Conservation (phyloP, 1,284 basidiomycete species). For the Apiotrichum domesticum region DNA sequence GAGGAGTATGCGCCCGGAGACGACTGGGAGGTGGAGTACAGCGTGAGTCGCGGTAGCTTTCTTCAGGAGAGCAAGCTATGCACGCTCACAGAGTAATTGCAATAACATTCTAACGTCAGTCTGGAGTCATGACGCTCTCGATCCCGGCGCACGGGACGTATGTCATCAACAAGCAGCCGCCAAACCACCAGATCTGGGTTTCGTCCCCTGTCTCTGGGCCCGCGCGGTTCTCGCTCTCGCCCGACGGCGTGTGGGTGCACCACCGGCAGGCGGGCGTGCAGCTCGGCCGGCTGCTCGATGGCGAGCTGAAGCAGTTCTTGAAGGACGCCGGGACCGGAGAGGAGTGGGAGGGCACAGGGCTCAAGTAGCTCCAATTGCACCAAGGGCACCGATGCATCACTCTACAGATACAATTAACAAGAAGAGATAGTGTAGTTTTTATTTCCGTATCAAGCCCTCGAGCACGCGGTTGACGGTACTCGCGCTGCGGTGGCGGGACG, state of each 20-base stretch:
- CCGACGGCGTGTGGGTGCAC: constrained; percentile 62
- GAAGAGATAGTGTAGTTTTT: neutral
- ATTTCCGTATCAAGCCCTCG: neutral
- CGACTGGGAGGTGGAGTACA: constrained; percentile 85
- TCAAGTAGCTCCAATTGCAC: constrained; percentile 16
- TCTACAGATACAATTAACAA: neutral
- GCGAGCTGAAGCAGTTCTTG: constrained; percentile 33
- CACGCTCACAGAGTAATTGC: too few species aligned
- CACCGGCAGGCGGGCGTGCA: constrained; percentile 57
- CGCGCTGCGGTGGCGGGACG: neutral
- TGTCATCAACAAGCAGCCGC: constrained; percentile 98
- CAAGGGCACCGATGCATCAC: neutral
- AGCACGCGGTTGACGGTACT: neutral
- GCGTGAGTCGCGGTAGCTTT: constrained; percentile 56
- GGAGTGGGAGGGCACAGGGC: constrained; percentile 34
- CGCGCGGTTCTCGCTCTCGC: constrained; percentile 74
- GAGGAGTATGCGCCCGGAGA: constrained; percentile 55
- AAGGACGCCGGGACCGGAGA: constrained; percentile 53
- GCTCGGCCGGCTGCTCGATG: constrained; percentile 61
- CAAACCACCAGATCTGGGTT: constrained; percentile 98
- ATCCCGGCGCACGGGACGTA: constrained; percentile 86
- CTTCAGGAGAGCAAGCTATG: too few species aligned
- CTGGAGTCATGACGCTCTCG: constrained; percentile 82
- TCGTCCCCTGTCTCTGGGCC: constrained; percentile 87
- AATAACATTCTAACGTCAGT: constrained; percentile 48